Evolutionary conservation across 2,329 filamentous ascomycete species (phyloP), one percentile per base, ranked within the genome.

Genomic region (Verticillium zaregamsianum): DNA sequence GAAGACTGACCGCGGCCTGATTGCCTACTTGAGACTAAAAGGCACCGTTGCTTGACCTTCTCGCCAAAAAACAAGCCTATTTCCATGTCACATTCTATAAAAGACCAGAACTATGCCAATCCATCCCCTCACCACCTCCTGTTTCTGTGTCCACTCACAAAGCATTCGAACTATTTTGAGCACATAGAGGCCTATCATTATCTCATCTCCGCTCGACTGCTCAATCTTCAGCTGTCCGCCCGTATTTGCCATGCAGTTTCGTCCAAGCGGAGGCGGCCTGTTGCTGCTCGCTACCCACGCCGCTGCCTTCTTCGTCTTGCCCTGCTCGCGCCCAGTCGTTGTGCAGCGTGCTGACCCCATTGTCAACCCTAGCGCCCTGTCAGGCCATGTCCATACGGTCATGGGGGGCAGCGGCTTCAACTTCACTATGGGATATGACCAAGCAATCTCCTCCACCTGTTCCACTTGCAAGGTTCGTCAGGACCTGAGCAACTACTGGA

Each of bases 401-500:
- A 82, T 85, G 70, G 87, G 87, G 15, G 87, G 86, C 23, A 86
- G 84, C 65, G 85, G 79, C 8, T 90, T 90, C 70, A 77, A 80
- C 49, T 79, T 83, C 63, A 74, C 72, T 32, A 83, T 86, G 78
- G 76, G 75, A 60, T 87, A 82, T 68, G 75, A 78, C 9, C 74
- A 79, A 39, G 82, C 83, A n/a, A 75, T 78, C 61, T 71, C 71
- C 28, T 82, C 85, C 2, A 80, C 80, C 12, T 91, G 89, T 72
- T 88, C 88, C 2, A 87, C 88, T 4, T 90, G 88, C 72, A 79
- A 80, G 37, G 86, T 88, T 61, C 78, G 80, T 32, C 76, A 84
- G 64, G 88, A 90, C 71, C 75, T 84, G 62, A 88, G 83, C 61
- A 89, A 86, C 68, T 91, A 91, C 75, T 91, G 89, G 88, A 85